Conservation (phyloP, 1,284 basidiomycete genomes). For the Porogramme epimiltina region DNA sequence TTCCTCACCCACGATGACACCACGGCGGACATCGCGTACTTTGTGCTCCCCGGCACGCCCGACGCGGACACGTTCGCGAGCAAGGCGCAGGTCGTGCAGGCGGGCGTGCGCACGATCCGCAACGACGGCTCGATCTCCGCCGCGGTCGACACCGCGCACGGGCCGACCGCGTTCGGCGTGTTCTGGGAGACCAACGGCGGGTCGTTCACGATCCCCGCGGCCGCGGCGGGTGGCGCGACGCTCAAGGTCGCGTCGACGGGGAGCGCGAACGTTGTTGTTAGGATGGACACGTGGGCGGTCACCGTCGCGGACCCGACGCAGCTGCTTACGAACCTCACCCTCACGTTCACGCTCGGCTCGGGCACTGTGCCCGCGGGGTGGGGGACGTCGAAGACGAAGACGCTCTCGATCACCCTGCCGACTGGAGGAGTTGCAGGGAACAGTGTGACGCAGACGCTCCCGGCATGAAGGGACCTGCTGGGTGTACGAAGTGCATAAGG, state of each 20-base stretch:
- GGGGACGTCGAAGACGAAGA: slow-evolving; percentile 32
- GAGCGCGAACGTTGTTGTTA: slow-evolving; percentile 48
- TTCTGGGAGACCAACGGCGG: slow-evolving; percentile 39
- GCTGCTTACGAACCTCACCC: slow-evolving; percentile 32
- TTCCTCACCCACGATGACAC: slow-evolving; percentile 51
- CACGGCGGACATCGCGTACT: slow-evolving; percentile 44
- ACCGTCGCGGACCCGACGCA: slow-evolving; percentile 63
- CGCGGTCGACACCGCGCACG: slow-evolving; percentile 32
- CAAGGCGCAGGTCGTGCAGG: slow-evolving; percentile 18
- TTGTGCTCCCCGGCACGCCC: slow-evolving; percentile 52
- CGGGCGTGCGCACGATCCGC: slow-evolving; percentile 39
- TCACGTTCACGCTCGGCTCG: slow-evolving; percentile 35
- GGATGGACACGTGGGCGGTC: slow-evolving; percentile 43
- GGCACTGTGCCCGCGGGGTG: slow-evolving; percentile 35
- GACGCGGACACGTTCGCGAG: slow-evolving; percentile 35
- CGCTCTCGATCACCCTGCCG: slow-evolving; percentile 32
- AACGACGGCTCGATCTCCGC: slow-evolving; percentile 39
- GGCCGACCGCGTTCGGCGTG: slow-evolving; percentile 30
- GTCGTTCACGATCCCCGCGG: slow-evolving; percentile 21
- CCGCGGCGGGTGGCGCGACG: slow-evolving; percentile 23
- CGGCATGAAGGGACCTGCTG: slow-evolving; percentile 5
- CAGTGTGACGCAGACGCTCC: slow-evolving; percentile 37
- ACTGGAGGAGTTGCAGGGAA: slow-evolving; percentile 42
- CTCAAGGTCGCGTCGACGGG: slow-evolving; percentile 44
- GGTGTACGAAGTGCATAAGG: too few relatives aligned